Conservation (phyloP, 768 basidiomycete genomes). For the Phaffia australis region DNA sequence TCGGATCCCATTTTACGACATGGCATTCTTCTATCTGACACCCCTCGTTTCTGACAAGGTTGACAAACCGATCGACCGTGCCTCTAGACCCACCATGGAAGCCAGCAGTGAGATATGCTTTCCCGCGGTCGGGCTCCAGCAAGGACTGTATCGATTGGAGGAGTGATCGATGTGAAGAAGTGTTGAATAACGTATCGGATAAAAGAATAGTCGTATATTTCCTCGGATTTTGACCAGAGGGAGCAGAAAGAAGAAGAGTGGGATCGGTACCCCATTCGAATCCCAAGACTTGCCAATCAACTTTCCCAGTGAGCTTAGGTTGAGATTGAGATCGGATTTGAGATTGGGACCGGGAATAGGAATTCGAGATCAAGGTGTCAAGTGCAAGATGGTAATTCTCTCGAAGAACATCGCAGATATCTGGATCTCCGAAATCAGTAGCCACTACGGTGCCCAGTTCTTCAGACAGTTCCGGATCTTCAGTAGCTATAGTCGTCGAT, state of each 20-base stretch:
- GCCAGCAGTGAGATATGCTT: conserved; percentile 25
- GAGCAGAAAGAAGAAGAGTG: conserved; percentile 43
- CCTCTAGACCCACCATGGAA: conserved; percentile 16
- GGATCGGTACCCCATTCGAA: conserved; percentile 58
- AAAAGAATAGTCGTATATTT: conserved; percentile 43
- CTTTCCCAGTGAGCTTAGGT: conserved; percentile 41
- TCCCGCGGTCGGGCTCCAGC: conserved; percentile 45
- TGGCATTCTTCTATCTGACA: not conserved
- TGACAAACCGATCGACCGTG: conserved; percentile 15
- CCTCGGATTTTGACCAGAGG: not conserved
- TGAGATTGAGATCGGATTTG: too few species aligned
- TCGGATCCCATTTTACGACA: not conserved
- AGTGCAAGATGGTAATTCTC: too few species aligned
- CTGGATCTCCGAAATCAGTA: conserved; percentile 60
- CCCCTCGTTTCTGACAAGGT: not conserved
- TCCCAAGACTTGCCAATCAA: conserved; percentile 44
- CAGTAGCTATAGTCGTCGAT: too few species aligned
- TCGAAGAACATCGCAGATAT: conserved; percentile 50
- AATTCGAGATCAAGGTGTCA: too few species aligned
- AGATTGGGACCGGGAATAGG: too few species aligned
- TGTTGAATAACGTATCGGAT: conserved; percentile 63
- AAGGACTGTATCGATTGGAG: conserved; percentile 47
- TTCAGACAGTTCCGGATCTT: too few species aligned
- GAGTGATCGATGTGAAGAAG: conserved; percentile 50
- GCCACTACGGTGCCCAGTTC: conserved; percentile 41